These are phyloP conservation scores for Chaetomiaceae sp. DNA, from an alignment of 2,329 filamentous ascomycete species.

Conservation along the genomic window DNA sequence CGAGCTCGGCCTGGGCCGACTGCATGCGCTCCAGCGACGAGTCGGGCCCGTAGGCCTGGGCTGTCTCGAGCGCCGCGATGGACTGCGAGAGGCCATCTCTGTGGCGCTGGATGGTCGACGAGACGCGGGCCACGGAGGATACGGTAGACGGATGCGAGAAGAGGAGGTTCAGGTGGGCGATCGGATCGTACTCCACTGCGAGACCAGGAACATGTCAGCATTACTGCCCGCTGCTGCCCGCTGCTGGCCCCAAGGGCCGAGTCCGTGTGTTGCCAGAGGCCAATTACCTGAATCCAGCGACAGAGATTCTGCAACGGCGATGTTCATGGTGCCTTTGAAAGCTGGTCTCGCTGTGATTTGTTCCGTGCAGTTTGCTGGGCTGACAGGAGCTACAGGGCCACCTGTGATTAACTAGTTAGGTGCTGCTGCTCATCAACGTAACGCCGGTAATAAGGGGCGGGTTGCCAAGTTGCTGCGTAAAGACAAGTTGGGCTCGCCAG, in stretches of 20 bases:
- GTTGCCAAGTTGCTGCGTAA: no score
- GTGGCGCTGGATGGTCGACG: conserved; percentile 66
- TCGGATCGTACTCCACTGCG: conserved; percentile 77
- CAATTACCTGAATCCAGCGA: conserved; percentile 27
- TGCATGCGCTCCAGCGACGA: conserved; percentile 90
- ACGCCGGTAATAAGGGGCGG: no score
- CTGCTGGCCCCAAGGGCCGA: no score
- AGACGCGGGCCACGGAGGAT: conserved; percentile 69
- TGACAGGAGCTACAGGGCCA: no score
- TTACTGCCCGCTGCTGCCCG: no score
- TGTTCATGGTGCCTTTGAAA: conserved; percentile 17
- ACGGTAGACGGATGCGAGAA: conserved; percentile 88
- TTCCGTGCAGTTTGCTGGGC: not conserved
- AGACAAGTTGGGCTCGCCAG: no score
- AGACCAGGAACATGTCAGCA: conserved; percentile 17
- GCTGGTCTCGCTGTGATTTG: not conserved
- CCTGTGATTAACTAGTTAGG: no score
- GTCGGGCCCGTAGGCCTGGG: conserved; percentile 79
- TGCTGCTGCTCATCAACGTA: no score
- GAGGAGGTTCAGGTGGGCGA: conserved; percentile 87
- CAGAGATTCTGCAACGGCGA: conserved; percentile 15
- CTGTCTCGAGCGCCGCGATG: conserved; percentile 67
- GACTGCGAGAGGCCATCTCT: conserved; percentile 78
- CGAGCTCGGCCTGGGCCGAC: conserved; percentile 82
- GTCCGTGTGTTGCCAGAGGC: not conserved